Percentiles rank a stretch among this genome's conserved stretches.
phyloP scores from a whole-genome alignment of 2,329 filamentous ascomycete species.

The Metarhizium sp. region DNA sequence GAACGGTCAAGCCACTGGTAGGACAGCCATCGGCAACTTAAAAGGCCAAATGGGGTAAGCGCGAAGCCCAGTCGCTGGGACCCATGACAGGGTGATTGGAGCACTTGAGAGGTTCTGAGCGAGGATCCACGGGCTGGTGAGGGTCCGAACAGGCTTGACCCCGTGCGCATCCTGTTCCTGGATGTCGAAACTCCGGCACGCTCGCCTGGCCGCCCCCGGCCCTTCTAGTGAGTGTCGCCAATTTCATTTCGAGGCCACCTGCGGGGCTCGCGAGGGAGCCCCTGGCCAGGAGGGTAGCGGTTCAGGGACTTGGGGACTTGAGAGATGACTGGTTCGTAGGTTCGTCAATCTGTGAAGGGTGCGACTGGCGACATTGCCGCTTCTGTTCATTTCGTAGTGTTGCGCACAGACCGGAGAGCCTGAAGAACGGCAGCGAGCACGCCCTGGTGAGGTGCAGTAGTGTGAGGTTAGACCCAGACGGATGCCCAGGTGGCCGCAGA shows the following conservation, averaged over 20 bases:
- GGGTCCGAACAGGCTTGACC: neutral
- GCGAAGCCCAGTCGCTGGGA: neutral
- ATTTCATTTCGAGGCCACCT: slow-evolving; percentile 7
- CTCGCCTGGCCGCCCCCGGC: neutral
- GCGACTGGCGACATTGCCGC: neutral
- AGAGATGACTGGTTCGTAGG: no score
- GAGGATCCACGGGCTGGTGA: neutral
- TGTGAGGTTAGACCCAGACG: neutral
- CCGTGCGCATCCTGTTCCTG: neutral
- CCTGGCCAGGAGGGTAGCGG: neutral
- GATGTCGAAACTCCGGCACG: neutral
- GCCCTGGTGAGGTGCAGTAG: neutral
- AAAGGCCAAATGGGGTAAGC: neutral
- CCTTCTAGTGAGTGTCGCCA: slow-evolving; percentile 1
- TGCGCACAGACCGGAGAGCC: neutral
- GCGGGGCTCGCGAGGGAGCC: neutral
- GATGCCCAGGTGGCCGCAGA: neutral
- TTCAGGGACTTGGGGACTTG: no score
- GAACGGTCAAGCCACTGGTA: neutral
- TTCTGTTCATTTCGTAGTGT: neutral
- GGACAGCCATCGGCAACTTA: neutral
- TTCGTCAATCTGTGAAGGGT: neutral
- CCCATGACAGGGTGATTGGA: neutral
- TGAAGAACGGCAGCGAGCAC: neutral
- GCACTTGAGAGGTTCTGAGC: neutral